Evolutionary conservation across 2,329 filamentous ascomycete genomes (phyloP), one percentile per base, ranked within the genome.

Genomic region (Colletotrichum cuscutae): DNA sequence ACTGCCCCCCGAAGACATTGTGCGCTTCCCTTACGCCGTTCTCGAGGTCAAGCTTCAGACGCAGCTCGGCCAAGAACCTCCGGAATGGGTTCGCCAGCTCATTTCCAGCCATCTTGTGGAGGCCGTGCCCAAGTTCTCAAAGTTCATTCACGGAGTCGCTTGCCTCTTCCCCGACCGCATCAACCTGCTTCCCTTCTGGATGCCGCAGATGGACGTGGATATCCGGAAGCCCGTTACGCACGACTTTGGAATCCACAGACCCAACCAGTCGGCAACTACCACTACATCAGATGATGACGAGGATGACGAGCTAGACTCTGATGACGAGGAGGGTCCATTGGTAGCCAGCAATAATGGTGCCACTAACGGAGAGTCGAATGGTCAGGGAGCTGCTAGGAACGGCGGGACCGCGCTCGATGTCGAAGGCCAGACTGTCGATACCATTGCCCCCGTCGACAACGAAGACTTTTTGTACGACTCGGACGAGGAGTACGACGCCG

Each of bases 121-220:
- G 84, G 95, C 97, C n/a, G 95, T 99, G 2, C 97, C 97, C 74
- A 99, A 99, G 81, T 99, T 98, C 84, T 98, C 95, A 79, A 99
- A 99, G 84, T 99, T 98, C 82, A 98, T 99, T 71, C 97, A 99
- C 82, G 97, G 97, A 72, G 95, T 93, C 1, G 96, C 96, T 11
- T 94, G 91, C 12, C 85, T 99, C 58, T 97, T 98, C 82, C 95
- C 95, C 0, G 89, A 92, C 57, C 91, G 93, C 68, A 99, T 99
- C 82, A 87, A 98, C 60, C 88, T 99, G 13, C 87, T 99, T 6
- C 97, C 97, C 0, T 99, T 94, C 86, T 99, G 97, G 97, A 94
- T 96, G 87, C 97, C 97, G 1, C 97, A 99, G 84, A 99, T 99
- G 97, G 92, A 97, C 76, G 91, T 97, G 28, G 97, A 99, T 79